Conservation (phyloP, 345 rosid genomes). For the Theobroma cacao region DNA sequence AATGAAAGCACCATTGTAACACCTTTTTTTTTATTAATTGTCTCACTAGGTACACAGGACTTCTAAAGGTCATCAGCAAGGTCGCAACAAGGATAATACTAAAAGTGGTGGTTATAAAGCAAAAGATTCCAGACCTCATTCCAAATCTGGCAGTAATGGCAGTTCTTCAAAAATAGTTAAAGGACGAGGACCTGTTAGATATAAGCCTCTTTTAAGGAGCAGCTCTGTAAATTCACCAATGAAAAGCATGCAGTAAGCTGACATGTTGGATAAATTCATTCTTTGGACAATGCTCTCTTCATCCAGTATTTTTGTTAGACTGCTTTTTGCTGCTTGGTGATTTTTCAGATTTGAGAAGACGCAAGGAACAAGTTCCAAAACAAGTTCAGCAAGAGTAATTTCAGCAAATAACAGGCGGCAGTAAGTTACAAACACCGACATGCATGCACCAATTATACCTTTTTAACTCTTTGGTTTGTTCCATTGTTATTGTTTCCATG, state of each 20-base stretch:
- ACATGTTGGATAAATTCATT: background rate
- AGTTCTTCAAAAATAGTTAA: background rate
- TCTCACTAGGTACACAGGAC: background rate
- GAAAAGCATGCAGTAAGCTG: slow-evolving; percentile 2
- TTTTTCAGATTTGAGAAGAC: background rate
- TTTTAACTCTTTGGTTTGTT: background rate
- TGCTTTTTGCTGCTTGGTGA: background rate
- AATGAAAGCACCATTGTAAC: background rate
- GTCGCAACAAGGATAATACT: background rate
- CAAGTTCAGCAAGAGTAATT: background rate
- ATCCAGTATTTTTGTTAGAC: background rate
- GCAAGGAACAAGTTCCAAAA: background rate
- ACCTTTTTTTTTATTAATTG: background rate
- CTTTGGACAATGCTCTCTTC: background rate
- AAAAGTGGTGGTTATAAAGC: background rate
- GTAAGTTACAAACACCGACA: background rate
- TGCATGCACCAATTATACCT: background rate
- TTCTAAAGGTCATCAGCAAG: slow-evolving; percentile 1
- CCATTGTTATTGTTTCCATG: background rate
- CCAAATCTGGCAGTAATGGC: background rate
- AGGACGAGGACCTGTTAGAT: slow-evolving; percentile 1
- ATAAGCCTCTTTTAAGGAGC: background rate
- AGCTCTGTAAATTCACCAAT: background rate
- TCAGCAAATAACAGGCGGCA: slow-evolving; percentile 6
- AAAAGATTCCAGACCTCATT: background rate